These are phyloP conservation scores for Pythium insidiosum DNA, from an alignment of 352 stramenopile genomes.

Conservation along the genomic window DNA sequence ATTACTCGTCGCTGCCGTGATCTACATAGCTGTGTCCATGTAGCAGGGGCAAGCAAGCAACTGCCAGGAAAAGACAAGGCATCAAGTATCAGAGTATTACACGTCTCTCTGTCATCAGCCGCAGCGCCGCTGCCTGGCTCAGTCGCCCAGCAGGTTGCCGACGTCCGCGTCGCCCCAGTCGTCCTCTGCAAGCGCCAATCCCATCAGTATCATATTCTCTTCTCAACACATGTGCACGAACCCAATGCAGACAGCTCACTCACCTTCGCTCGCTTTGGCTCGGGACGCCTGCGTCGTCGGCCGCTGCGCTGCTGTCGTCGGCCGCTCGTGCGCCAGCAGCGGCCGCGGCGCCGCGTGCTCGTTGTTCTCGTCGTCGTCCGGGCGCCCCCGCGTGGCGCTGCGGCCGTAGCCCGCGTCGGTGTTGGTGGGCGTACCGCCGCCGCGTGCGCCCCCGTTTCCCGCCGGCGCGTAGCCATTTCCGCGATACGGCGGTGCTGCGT, in stretches of 20 bases:
- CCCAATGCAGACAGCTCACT: background rate
- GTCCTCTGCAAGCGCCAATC: conserved; percentile 22
- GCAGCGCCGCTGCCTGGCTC: background rate
- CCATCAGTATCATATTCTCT: conserved; percentile 5
- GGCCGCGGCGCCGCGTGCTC: conserved; percentile 31
- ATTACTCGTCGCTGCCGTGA: conserved; percentile 10
- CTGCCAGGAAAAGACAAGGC: too few species aligned
- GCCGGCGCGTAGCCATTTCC: too few species aligned
- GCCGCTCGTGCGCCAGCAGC: conserved; percentile 22
- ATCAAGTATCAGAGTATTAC: too few species aligned
- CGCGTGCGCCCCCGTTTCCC: too few species aligned
- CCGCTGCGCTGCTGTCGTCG: conserved; percentile 12
- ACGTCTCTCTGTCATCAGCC: background rate
- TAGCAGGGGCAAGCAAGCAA: too few species aligned
- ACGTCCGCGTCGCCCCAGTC: conserved; percentile 80
- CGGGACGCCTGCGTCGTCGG: conserved; percentile 16
- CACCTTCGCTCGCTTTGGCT: conserved; percentile 52
- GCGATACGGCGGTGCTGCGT: too few species aligned
- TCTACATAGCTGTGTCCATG: conserved; percentile 16
- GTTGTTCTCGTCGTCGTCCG: conserved; percentile 23
- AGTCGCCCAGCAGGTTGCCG: conserved; percentile 67
- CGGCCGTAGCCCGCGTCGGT: too few species aligned
- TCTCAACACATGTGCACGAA: background rate
- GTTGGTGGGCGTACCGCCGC: too few species aligned
- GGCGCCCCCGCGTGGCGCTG: conserved; percentile 11